Evolutionary conservation across 257 asterid genomes (phyloP).

Genomic region (Cruciata laevipes): DNA sequence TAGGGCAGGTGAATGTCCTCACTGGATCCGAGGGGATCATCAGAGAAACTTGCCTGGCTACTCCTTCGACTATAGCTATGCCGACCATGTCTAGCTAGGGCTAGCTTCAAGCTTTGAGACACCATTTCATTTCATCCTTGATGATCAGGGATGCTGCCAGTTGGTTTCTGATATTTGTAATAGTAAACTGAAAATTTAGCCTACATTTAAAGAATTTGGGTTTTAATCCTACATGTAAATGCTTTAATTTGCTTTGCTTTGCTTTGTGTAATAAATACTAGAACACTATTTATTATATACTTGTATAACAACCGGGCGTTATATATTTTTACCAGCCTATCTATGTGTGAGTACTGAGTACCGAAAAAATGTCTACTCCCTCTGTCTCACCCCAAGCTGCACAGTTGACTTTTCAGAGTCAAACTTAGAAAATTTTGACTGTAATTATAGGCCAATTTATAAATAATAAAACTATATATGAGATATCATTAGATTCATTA

Average conservation of each 20-base stretch:
- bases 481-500: too few species aligned
- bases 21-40: constrained; percentile 55
- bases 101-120: constrained; percentile 7
- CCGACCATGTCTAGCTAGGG: background rate
- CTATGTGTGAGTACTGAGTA: too few species aligned
- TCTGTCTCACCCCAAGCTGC: too few species aligned
- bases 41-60: constrained; percentile 49
- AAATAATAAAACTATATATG: too few species aligned
- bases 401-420: too few species aligned
- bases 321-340: too few species aligned
- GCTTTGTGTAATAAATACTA: background rate
- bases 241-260: background rate
- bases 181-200: background rate
- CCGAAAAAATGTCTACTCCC: too few species aligned
- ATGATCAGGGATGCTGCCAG: background rate
- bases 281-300: background rate
- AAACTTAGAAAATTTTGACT: too few species aligned
- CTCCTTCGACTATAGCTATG: constrained; percentile 17
- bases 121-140: background rate
- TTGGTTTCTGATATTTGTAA: background rate
- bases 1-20: constrained; percentile 55
- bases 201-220: background rate
- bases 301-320: too few species aligned
- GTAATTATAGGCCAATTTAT: too few species aligned
- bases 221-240: background rate